phyloP scores from a whole-genome alignment of 106 monocot genomes.

The Apostasia ramifera region DNA sequence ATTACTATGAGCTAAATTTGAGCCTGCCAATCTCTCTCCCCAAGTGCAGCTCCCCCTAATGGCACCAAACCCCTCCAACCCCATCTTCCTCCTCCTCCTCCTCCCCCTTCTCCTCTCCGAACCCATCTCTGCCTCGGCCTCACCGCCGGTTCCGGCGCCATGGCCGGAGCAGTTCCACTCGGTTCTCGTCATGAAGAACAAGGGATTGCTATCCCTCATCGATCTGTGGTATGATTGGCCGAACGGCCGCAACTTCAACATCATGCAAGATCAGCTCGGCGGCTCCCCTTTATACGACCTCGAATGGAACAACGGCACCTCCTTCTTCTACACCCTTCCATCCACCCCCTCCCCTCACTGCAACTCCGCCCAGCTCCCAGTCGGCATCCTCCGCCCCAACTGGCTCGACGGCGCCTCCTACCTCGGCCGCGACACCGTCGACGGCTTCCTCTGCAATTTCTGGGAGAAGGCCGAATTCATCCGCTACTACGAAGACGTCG shows the following conservation, averaged over 20 bases:
- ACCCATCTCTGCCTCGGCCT: not conserved
- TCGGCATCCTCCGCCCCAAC: slow-evolving; percentile 73
- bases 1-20: no score
- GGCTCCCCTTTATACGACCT: slow-evolving; percentile 39
- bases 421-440: slow-evolving; percentile 37
- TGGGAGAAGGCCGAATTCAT: slow-evolving; percentile 87
- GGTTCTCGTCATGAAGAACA: slow-evolving; percentile 49
- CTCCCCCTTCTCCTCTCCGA: not conserved
- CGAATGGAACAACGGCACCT: slow-evolving; percentile 86
- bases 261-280: slow-evolving; percentile 51
- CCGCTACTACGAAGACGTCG: slow-evolving; percentile 77
- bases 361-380: slow-evolving; percentile 31
- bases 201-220: slow-evolving; percentile 35
- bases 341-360: slow-evolving; percentile 22
- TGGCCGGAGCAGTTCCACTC: slow-evolving; percentile 63
- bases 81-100: not conserved
- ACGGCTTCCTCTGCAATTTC: slow-evolving; percentile 68
- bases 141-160: slow-evolving; percentile 26
- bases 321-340: slow-evolving; percentile 53
- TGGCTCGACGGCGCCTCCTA: slow-evolving; percentile 78
- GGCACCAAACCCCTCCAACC: no score
- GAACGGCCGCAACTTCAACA: slow-evolving; percentile 55
- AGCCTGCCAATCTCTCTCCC: no score
- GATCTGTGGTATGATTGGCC: slow-evolving; percentile 86
- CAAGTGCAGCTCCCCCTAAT: no score